Base-by-base conservation (phyloP, 2,329 filamentous ascomycete species). In the Zelopaecilomyces penicillatus region DNA sequence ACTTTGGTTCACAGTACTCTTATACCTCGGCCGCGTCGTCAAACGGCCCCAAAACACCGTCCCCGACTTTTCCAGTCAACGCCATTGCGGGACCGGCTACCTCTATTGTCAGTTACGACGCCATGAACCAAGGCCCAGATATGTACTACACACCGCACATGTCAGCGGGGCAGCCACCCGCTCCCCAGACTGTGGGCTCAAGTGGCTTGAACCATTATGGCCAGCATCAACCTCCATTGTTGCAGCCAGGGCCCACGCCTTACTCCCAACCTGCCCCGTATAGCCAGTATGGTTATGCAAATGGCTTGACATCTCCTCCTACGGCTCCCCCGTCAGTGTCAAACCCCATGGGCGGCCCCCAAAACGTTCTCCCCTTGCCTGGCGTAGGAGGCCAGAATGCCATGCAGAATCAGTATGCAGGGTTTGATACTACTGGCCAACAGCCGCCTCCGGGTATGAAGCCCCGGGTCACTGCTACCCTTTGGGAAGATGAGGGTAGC, bases 401-500 rank as follows among this genome's bases (percentile, higher is more conserved):
- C 32, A 74, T 77, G 59, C 69, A 71, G 39, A 75, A 76, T 52
- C 68, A 74, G 28, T 89, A 85, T 60, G 63, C 67, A 43, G 70
- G 71, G 4, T 81, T 80, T 53, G 93, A 97, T 61, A 85, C 83
- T 6, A 94, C 87, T n/a, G 93, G 93, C 6, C 93, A 97, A 64
- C 71, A 95, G 48, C 87, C 89, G 12, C 93, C 93, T 6, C 86
- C 87, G 3, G 91, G 91, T 30, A 94, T 95, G 80, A 97, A 97
- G 70, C 93, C 93, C 19, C 77, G 91, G 50, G 93, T 98, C 29
- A 97, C 93, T 4, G 93, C 93, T 6, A 98, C 93, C 0, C 66
- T 98, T 27, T 98, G 93, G 93, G 93, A 97, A 70, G 93, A 98
- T 54, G 93, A 98, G 61, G 93, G 93, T 31, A 97, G 89, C 61